Evolutionary conservation across 148 eudicot species (phyloP).

Genomic region (Arbutus unedo): DNA sequence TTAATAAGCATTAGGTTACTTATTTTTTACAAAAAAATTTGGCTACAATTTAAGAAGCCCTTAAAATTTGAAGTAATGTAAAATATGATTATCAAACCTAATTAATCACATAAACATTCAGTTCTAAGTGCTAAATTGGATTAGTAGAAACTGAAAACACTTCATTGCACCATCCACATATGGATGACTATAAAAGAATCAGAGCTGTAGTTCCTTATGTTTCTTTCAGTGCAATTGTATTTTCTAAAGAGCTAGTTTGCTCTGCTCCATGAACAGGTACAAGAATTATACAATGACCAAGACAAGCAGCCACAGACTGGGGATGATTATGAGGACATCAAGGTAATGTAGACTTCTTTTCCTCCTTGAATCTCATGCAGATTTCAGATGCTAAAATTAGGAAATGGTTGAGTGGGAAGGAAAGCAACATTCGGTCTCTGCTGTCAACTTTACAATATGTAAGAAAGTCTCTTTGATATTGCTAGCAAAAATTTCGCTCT

Average conservation of each 20-base stretch:
- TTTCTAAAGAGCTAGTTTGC: constrained; percentile 3
- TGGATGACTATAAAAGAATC: neutral
- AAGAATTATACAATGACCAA: constrained; percentile 34
- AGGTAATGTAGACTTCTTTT: constrained; percentile 33
- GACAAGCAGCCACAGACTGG: constrained; percentile 21
- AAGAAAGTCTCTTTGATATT: constrained; percentile 22
- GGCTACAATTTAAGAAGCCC: too few species aligned
- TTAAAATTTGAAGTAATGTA: too few species aligned
- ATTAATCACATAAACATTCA: too few species aligned
- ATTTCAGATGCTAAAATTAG: constrained; percentile 50
- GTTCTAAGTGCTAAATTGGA: too few species aligned
- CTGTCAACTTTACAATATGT: constrained; percentile 91
- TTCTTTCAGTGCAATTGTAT: neutral
- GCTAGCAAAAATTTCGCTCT: too few species aligned
- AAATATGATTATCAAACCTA: neutral
- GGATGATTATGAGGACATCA: constrained; percentile 36
- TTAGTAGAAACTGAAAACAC: neutral
- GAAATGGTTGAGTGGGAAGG: constrained; percentile 85
- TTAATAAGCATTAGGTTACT: too few species aligned
- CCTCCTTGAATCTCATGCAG: constrained; percentile 30
- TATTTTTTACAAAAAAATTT: too few species aligned
- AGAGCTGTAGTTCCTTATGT: constrained; percentile 6
- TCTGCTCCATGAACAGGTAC: constrained; percentile 32
- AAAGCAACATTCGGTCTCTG: constrained; percentile 83
- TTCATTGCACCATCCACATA: neutral